These are phyloP conservation scores for Globisporangium ultimum DNA, from an alignment of 352 stramenopile species.

Conservation along the genomic window DNA sequence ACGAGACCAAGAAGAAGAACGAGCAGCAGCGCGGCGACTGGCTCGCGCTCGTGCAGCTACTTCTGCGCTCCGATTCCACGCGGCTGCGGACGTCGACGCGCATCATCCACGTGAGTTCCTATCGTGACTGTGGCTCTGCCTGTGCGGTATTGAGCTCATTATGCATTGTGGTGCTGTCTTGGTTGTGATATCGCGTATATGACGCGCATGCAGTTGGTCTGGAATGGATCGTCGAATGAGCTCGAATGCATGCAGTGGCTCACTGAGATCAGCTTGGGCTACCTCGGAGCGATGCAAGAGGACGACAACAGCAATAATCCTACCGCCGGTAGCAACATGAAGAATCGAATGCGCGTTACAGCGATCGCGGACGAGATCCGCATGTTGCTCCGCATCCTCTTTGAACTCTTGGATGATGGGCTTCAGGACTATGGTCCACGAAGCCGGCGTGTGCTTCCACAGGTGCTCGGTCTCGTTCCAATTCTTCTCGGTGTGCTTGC, in stretches of 20 bases:
- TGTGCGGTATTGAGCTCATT: neutral
- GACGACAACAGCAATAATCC: constrained; percentile 11
- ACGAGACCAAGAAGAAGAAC: constrained; percentile 43
- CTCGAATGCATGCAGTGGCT: constrained; percentile 74
- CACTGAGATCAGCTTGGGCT: constrained; percentile 69
- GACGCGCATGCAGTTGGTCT: constrained; percentile 25
- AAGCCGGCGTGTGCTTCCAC: constrained; percentile 41
- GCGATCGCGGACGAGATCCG: constrained; percentile 47
- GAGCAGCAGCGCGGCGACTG: constrained; percentile 47
- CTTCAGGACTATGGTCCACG: constrained; percentile 20
- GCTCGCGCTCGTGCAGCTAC: constrained; percentile 53
- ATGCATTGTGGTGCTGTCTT: neutral
- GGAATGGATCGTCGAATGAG: constrained; percentile 50
- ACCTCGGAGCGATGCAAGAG: constrained; percentile 44
- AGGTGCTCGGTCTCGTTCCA: constrained; percentile 59
- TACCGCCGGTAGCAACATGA: neutral
- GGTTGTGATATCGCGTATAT: too few relatives aligned
- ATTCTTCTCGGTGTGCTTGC: constrained; percentile 45
- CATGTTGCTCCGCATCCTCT: constrained; percentile 48
- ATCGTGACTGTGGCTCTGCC: neutral
- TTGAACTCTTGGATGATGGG: constrained; percentile 49
- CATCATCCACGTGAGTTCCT: constrained; percentile 38
- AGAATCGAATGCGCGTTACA: constrained; percentile 4
- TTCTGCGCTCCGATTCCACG: constrained; percentile 51
- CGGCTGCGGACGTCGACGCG: constrained; percentile 51